Percentiles rank a stretch among this genome's conserved stretches.
phyloP scores from a whole-genome alignment of 768 basidiomycete genomes.

The Macrolepiota albuminosa region DNA sequence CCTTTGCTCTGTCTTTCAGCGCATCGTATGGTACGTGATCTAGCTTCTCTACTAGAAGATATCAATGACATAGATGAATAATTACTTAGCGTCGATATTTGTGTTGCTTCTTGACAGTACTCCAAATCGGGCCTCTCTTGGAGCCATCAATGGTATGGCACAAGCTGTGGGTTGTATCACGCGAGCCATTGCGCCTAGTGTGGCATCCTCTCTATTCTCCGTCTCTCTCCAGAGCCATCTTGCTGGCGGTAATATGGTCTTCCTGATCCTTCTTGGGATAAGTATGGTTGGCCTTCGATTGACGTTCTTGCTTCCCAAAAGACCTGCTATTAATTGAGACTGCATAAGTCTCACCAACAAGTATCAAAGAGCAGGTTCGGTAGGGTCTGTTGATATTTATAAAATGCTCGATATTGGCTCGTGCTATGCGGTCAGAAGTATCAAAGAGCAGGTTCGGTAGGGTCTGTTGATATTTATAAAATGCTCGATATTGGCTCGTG shows the following conservation, averaged over 20 bases:
- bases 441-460: background rate
- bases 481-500: background rate
- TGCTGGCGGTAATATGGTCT: conserved; percentile 41
- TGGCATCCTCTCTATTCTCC: conserved; percentile 55
- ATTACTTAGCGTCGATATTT: conserved; percentile 40
- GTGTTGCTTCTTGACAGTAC: conserved; percentile 38
- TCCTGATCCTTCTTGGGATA: conserved; percentile 27
- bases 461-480: background rate
- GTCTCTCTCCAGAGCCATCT: conserved; percentile 40
- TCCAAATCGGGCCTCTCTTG: conserved; percentile 38
- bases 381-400: background rate
- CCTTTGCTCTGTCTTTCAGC: conserved; percentile 20
- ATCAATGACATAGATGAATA: background rate
- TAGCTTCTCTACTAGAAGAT: background rate
- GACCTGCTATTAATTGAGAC: background rate
- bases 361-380: background rate
- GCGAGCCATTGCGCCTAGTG: conserved; percentile 48
- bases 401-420: background rate
- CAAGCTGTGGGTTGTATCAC: conserved; percentile 47
- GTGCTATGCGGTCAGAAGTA: no score
- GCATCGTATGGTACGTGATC: conserved; percentile 32
- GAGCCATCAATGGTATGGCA: conserved; percentile 49
- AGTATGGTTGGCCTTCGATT: conserved; percentile 22
- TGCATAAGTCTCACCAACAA: background rate
- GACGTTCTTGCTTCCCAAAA: conserved; percentile 20